Base-by-base conservation (phyloP, 257 asterid genomes). In the Scutellaria minor region DNA sequence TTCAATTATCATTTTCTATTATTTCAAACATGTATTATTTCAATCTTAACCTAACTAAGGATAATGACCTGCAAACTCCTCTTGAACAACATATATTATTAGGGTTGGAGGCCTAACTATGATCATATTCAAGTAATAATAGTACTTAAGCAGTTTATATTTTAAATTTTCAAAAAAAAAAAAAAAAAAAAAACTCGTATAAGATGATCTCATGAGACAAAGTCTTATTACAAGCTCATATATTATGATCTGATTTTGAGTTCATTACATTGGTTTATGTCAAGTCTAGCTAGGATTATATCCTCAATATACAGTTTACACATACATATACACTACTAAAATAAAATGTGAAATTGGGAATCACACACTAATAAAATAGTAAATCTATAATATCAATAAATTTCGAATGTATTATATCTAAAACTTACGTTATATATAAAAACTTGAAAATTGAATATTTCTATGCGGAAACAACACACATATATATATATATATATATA, bases 21-120 rank as follows among this genome's bases (percentile, higher is more conserved):
- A 35, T 71, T 70, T 62, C 53, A 60, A 57, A 57, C 9, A 47
- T 48, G 5, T 4, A 50, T 27, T 27, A 27, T 50, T 71, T 72
- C 71, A 71, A 66, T 57, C 58, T 52, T 9, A 13, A 54, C 81
- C 77, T 77, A 77, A 77, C 65, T 5, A 27, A 57, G 53, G 74
- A 71, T 71, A 58, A 40, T 71, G 77, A 71, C 70, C 2, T 47
- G 18, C 15, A 64, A 37, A 47, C 12, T 41, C 64, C 42, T 27
- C 41, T 66, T 31, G 8, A 47, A 56, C 60, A 41, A 20, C 27
- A 18, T 18, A 50, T 12, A 40, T 57, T 22, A 35, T 18, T 61
- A 7, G 7, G 63, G 44, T 13, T 39, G 27, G 50, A 51, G 53
- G 56, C 45, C 55, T 70, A 56, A 70, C 47, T 27, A 35, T 63